phyloP scores from a whole-genome alignment of 1,139 yeast species.

The Magnusiomyces ingens region DNA sequence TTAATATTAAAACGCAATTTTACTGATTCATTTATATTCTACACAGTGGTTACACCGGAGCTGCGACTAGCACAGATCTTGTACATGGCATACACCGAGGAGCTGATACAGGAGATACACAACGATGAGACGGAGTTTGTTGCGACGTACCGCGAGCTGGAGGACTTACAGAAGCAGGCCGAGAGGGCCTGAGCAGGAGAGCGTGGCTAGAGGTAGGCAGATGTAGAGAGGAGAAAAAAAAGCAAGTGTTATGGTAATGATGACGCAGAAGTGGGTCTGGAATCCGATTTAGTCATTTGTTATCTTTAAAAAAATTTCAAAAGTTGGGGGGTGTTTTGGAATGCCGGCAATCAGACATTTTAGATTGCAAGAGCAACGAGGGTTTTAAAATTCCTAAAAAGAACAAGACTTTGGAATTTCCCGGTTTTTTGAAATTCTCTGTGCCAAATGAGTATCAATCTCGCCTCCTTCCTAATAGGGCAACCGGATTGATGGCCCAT shows the following conservation, averaged over 20 bases:
- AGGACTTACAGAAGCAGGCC: not conserved
- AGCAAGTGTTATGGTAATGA: not conserved
- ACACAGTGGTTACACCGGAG: conserved; percentile 1
- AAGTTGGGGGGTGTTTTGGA: not conserved
- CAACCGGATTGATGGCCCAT: too few relatives aligned
- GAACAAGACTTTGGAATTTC: not conserved
- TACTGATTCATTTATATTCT: not conserved
- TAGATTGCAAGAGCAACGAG: too few relatives aligned
- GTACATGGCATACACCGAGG: conserved; percentile 28
- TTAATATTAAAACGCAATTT: not conserved
- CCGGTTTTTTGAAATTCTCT: not conserved
- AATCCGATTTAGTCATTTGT: not conserved
- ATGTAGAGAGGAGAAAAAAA: not conserved
- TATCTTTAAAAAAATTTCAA: not conserved
- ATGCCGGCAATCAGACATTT: too few relatives aligned
- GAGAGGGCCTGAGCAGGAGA: too few relatives aligned
- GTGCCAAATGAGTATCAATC: too few relatives aligned
- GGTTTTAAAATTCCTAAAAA: too few relatives aligned
- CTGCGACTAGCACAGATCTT: conserved; percentile 28
- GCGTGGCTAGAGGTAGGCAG: too few relatives aligned
- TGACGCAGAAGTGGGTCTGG: not conserved
- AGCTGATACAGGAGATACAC: conserved; percentile 23
- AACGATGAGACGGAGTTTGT: conserved; percentile 27
- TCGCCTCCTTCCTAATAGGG: too few relatives aligned
- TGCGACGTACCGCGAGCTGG: conserved; percentile 18